These are phyloP conservation scores for Lithocarpus polystachyus DNA, from an alignment of 306 rosid species.

Conservation along the genomic window DNA sequence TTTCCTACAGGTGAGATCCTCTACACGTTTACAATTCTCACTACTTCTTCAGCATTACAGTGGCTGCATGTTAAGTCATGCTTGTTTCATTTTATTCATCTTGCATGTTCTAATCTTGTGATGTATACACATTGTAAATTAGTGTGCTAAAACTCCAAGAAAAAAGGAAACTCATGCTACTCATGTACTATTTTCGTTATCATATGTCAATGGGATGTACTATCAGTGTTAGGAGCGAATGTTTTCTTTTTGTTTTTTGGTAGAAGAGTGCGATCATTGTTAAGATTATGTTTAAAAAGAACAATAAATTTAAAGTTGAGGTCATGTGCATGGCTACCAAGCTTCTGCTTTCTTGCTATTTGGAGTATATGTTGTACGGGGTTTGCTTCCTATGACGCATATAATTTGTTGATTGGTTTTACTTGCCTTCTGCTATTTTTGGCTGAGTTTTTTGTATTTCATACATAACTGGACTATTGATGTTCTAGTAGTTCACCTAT, in stretches of 20 bases:
- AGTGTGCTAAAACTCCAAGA: not conserved
- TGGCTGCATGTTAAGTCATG: constrained; percentile 82
- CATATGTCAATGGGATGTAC: no score
- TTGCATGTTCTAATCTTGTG: not conserved
- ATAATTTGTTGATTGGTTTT: not conserved
- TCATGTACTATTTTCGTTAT: not conserved
- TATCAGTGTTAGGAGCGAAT: not conserved
- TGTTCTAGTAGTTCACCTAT: not conserved
- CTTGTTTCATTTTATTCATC: not conserved
- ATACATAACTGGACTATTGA: not conserved
- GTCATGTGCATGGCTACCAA: no score
- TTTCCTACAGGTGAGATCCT: no score
- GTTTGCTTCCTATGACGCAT: not conserved
- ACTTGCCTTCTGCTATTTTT: not conserved
- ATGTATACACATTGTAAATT: not conserved
- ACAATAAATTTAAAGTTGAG: not conserved
- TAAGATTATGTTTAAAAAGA: not conserved
- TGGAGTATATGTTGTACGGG: not conserved
- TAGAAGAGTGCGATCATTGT: not conserved
- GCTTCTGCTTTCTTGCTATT: not conserved
- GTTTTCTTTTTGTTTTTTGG: not conserved
- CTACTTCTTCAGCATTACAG: constrained; percentile 69
- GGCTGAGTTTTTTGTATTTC: not conserved
- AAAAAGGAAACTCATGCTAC: not conserved
- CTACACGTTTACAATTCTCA: constrained; percentile 72